Percentiles rank a stretch among this genome's conserved stretches.
phyloP scores from a whole-genome alignment of 2,329 filamentous ascomycete species.

The Penicillium sp. region DNA sequence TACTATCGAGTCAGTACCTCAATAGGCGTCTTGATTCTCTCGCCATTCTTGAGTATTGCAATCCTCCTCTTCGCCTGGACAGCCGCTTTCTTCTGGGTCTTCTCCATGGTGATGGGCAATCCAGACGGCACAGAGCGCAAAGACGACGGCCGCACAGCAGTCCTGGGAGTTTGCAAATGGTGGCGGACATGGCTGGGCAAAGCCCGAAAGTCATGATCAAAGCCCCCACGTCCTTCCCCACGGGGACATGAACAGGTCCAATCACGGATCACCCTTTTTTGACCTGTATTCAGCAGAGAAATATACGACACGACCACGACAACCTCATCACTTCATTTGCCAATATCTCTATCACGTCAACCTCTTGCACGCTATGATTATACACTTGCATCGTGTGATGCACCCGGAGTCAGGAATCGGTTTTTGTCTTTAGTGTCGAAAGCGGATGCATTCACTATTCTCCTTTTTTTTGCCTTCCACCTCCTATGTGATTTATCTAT shows the following conservation, averaged over 20 bases:
- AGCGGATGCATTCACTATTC: conserved; percentile 3
- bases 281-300: conserved; percentile 1
- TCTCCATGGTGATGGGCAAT: conserved; percentile 60
- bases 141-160: conserved; percentile 61
- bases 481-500: conserved; percentile 1
- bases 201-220: conserved; percentile 23
- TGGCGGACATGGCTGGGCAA: conserved; percentile 58
- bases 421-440: conserved; percentile 10
- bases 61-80: conserved; percentile 59
- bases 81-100: conserved; percentile 61
- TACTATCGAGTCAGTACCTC: conserved; percentile 41
- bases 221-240: neutral
- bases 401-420: conserved; percentile 11
- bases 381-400: conserved; percentile 13
- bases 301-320: conserved; percentile 12
- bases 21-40: conserved; percentile 53
- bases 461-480: neutral
- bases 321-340: conserved; percentile 8
- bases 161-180: conserved; percentile 57
- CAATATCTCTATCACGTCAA: conserved; percentile 15
- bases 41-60: conserved; percentile 56
- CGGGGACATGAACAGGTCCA: neutral
- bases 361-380: conserved; percentile 10
- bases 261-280: neutral
- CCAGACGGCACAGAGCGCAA: conserved; percentile 59